Percentiles rank a stretch among this genome's conserved stretches.
Evolutionary conservation across 306 rosid genomes (phyloP).

Genomic region (Heteromeles arbutifolia): DNA sequence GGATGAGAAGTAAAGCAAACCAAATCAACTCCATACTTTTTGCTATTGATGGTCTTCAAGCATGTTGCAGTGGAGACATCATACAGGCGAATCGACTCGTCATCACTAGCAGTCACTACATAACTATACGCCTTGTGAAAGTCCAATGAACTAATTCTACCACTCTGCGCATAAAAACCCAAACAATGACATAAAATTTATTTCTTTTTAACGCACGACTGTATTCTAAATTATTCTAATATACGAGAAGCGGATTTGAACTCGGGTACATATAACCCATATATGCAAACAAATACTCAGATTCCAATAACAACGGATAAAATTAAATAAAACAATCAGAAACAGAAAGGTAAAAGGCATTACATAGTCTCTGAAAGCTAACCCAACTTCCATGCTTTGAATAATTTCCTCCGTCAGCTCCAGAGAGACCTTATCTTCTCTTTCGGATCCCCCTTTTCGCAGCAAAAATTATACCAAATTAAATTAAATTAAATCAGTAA

Average conservation of each 20-base stretch:
- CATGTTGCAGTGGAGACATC: conserved; percentile 84
- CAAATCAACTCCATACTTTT: conserved; percentile 93
- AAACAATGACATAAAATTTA: background rate
- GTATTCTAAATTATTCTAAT: too few species aligned
- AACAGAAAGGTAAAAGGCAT: background rate
- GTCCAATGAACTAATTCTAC: conserved; percentile 86
- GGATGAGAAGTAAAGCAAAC: conserved; percentile 97
- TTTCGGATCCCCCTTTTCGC: conserved; percentile 49
- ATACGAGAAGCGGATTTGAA: background rate
- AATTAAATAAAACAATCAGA: background rate
- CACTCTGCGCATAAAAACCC: conserved; percentile 40
- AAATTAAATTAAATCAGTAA: background rate
- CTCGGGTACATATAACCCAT: background rate
- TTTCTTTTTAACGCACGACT: too few species aligned
- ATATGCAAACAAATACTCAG: background rate
- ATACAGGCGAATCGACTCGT: conserved; percentile 85
- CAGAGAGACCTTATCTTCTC: conserved; percentile 88
- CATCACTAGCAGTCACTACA: conserved; percentile 94
- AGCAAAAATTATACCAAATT: background rate
- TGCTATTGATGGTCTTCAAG: conserved; percentile 97
- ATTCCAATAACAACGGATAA: background rate
- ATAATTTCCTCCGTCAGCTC: conserved; percentile 88
- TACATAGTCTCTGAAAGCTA: conserved; percentile 89
- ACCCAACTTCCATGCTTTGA: conserved; percentile 98
- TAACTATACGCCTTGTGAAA: conserved; percentile 77